These are phyloP conservation scores for Sugiyamaella qingdaonensis DNA, from an alignment of 805 yeast species.

Conservation along the genomic window DNA sequence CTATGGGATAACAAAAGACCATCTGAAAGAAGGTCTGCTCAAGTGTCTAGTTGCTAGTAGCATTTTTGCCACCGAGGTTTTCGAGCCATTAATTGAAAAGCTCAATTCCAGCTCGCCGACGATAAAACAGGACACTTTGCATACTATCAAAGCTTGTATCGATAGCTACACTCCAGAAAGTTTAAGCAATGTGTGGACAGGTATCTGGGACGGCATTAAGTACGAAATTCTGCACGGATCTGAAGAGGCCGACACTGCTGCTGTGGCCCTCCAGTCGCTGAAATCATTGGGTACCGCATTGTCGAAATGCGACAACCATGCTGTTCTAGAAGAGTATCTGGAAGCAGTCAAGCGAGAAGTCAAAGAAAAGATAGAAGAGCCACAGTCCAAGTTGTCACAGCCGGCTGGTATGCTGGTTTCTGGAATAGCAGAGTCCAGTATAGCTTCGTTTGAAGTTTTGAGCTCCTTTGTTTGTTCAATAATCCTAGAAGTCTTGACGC, in stretches of 20 bases:
- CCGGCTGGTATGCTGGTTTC: constrained; percentile 62
- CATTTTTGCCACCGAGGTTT: constrained; percentile 63
- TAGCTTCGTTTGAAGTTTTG: constrained; percentile 40
- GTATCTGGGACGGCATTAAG: constrained; percentile 83
- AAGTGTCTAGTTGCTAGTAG: constrained; percentile 58
- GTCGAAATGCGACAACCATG: constrained; percentile 12
- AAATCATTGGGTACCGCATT: constrained; percentile 41
- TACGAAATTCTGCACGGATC: constrained; percentile 84
- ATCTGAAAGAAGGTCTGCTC: constrained; percentile 61
- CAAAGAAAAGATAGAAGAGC: constrained; percentile 45
- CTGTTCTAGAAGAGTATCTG: constrained; percentile 37
- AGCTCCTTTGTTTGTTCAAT: constrained; percentile 39
- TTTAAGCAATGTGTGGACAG: constrained; percentile 58
- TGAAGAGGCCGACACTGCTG: constrained; percentile 41
- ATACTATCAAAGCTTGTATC: constrained; percentile 56
- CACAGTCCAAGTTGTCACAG: constrained; percentile 51
- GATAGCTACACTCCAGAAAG: constrained; percentile 46
- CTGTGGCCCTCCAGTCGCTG: constrained; percentile 43
- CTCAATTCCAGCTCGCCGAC: constrained; percentile 24
- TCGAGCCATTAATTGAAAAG: constrained; percentile 63
- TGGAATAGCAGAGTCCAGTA: constrained; percentile 48
- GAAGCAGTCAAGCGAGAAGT: constrained; percentile 39
- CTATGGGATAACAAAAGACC: constrained; percentile 70
- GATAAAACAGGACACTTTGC: constrained; percentile 63
- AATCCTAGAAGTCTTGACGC: constrained; percentile 36